Percentiles rank a stretch among this genome's conserved stretches.
These are phyloP conservation scores for Sungouiella thailandica DNA, from an alignment of 805 yeast genomes.

Conservation along the genomic window DNA sequence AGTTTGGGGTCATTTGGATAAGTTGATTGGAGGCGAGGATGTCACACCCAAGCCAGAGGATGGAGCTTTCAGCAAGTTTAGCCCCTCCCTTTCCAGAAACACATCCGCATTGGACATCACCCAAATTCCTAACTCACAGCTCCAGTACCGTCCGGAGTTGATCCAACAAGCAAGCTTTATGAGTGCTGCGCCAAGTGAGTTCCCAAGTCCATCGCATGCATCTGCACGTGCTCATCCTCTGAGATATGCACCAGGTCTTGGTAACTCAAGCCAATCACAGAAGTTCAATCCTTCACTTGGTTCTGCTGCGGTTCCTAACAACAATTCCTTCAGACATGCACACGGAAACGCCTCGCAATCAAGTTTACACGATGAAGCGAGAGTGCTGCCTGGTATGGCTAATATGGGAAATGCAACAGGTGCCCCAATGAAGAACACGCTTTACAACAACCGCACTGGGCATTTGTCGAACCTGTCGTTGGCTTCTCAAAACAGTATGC, in stretches of 20 bases:
- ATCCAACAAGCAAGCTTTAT: not conserved
- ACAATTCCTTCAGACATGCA: too few relatives aligned
- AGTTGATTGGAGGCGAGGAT: slow-evolving; percentile 83
- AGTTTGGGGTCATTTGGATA: slow-evolving; percentile 86
- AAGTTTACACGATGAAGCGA: too few relatives aligned
- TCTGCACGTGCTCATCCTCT: slow-evolving; percentile 4
- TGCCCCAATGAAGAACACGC: too few relatives aligned
- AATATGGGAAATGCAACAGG: too few relatives aligned
- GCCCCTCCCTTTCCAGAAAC: slow-evolving; percentile 62
- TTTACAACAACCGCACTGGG: slow-evolving; percentile 9
- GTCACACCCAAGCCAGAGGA: slow-evolving; percentile 34
- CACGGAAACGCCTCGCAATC: too few relatives aligned
- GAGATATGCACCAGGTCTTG: slow-evolving; percentile 7
- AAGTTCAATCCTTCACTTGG: too few relatives aligned
- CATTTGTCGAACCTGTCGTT: slow-evolving; percentile 18
- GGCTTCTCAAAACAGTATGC: slow-evolving; percentile 11
- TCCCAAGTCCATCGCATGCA: slow-evolving; percentile 9
- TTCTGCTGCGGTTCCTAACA: too few relatives aligned
- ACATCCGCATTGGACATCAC: slow-evolving; percentile 36
- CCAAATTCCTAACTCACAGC: slow-evolving; percentile 4
- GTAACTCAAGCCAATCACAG: too few relatives aligned
- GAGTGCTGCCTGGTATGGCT: too few relatives aligned
- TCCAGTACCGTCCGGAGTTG: not conserved
- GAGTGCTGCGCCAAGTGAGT: slow-evolving; percentile 7
- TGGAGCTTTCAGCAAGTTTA: slow-evolving; percentile 67